phyloP scores from a whole-genome alignment of 345 rosid species.

The Toxicodendron radicans region DNA sequence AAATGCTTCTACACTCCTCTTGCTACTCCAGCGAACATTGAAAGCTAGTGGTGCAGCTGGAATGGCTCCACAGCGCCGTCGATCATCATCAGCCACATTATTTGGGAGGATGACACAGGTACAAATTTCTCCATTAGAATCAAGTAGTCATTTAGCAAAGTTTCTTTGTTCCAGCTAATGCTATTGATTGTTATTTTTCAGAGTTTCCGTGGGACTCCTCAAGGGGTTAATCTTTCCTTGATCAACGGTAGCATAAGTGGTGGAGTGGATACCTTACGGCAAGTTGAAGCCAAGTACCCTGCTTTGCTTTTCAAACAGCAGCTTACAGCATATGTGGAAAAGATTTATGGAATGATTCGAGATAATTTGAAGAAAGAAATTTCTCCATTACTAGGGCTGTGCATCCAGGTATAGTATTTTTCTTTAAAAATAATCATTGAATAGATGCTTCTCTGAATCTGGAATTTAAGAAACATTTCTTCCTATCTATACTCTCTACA shows the following conservation, averaged over 20 bases:
- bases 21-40: constrained; percentile 83
- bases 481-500: neutral
- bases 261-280: constrained; percentile 68
- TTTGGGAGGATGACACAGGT: constrained; percentile 96
- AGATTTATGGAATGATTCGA: constrained; percentile 95
- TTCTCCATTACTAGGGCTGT: constrained; percentile 91
- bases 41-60: constrained; percentile 98
- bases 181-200: constrained; percentile 27
- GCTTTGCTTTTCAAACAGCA: constrained; percentile 97
- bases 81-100: constrained; percentile 90
- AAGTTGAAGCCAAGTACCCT: constrained; percentile 98
- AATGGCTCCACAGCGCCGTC: constrained; percentile 94
- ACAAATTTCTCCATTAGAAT: constrained; percentile 13
- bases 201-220: constrained; percentile 96
- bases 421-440: neutral
- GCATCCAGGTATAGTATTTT: constrained; percentile 76
- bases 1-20: constrained; percentile 87
- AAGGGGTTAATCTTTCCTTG: constrained; percentile 75
- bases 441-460: neutral
- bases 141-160: constrained; percentile 6
- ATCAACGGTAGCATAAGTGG: constrained; percentile 57
- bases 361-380: constrained; percentile 96
- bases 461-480: neutral
- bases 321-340: constrained; percentile 93
- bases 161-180: constrained; percentile 20